Evolutionary conservation across 768 basidiomycete species (phyloP).

Genomic region (Rickenella mellea): DNA sequence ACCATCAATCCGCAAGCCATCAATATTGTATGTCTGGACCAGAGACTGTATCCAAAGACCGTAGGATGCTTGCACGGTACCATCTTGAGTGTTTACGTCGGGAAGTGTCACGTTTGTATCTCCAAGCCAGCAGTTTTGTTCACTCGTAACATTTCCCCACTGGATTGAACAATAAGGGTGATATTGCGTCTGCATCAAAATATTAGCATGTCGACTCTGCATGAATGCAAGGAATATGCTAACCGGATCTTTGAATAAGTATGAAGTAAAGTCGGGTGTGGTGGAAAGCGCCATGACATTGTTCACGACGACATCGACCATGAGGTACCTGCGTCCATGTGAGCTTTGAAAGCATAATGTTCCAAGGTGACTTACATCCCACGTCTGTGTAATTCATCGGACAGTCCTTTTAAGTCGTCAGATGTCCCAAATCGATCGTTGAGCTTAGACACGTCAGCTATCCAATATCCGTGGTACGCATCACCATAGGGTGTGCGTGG

Average conservation of each 20-base stretch:
- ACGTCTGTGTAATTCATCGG: constrained; percentile 55
- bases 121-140: constrained; percentile 79
- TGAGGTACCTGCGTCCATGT: constrained; percentile 44
- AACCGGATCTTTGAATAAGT: constrained; percentile 59
- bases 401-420: constrained; percentile 62
- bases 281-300: constrained; percentile 70
- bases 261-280: constrained; percentile 54
- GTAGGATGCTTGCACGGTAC: constrained; percentile 52
- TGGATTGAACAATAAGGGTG: constrained; percentile 74
- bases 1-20: constrained; percentile 83
- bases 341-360: neutral
- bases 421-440: constrained; percentile 66
- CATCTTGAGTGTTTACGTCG: constrained; percentile 70
- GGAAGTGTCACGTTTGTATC: constrained; percentile 64
- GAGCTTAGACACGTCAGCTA: constrained; percentile 54
- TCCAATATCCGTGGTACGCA: constrained; percentile 84
- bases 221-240: constrained; percentile 8
- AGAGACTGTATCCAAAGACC: constrained; percentile 60
- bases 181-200: constrained; percentile 43
- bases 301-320: constrained; percentile 82
- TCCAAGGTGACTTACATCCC: constrained; percentile 43
- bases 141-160: constrained; percentile 59
- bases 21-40: constrained; percentile 64
- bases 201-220: neutral
- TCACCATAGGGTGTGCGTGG: constrained; percentile 67